Evolutionary conservation across 257 asterid genomes (phyloP), one percentile per base, ranked within the genome.

Genomic region (Solanum arcanum): DNA sequence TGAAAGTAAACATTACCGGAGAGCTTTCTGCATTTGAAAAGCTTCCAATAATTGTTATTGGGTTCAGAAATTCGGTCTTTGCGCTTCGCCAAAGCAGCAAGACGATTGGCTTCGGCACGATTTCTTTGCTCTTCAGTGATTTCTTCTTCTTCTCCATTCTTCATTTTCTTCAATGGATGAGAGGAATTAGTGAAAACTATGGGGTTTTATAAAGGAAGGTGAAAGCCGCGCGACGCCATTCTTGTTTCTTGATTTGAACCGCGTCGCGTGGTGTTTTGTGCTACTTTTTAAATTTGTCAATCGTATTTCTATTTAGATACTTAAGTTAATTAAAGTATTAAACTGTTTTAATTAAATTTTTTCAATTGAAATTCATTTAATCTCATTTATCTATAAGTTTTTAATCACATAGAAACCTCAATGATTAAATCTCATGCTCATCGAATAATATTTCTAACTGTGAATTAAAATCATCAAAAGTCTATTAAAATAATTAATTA

Each of bases 11-110:
- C 3, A 13, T 66, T 25, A 42, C 27, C 23, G 41, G 84, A 89
- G 56, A 91, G 78, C 90, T 94, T 95, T 83, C 91, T 94, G 93
- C 98, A 97, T 93, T 95, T 95, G 89, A 90, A 89, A 80, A 93
- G 93, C 60, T 83, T 83, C 95, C 95, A 93, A 41, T 87, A 72
- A 21, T 74, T 83, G 8, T 74, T 86, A 75, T 85, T 86, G 78
- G 66, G 52, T 60, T 78, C 25, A 14, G 77, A 83, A 3, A 91
- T 59, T 46, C 92, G 91, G 80, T 96, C 94, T 92, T 94, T 94
- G 87, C 98, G 98, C 92, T 95, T 97, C 86, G 99, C 98, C 18
- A 97, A 86, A 75, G 99, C 99, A 0, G 96, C 97, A 37, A 92
- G 93, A 49, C 98, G 98, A 86, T 97, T 97, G 49, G 95, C 93